A percentile compares a stretch with the other conserved stretches of the same genome.
phyloP scores from a whole-genome alignment of 148 eudicot genomes.

The Chenopodium formosanum region DNA sequence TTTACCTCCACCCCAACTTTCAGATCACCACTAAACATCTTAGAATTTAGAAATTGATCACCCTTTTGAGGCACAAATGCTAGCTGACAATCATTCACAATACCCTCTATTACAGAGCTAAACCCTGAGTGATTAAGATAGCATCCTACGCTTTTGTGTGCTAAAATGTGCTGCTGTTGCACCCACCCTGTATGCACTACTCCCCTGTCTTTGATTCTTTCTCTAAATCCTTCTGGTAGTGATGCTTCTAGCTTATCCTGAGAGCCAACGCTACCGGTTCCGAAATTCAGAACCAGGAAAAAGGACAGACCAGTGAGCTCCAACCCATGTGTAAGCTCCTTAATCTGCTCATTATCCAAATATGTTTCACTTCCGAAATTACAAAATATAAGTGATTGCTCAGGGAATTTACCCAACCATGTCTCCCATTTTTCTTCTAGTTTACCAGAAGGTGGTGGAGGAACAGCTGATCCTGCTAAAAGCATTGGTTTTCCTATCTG shows the following conservation, averaged over 20 bases:
- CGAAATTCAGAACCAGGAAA: constrained; percentile 47
- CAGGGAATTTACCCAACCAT: constrained; percentile 34
- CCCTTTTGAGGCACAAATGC: constrained; percentile 46
- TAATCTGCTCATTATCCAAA: constrained; percentile 37
- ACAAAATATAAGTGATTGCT: constrained; percentile 44
- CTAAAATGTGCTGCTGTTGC: constrained; percentile 49
- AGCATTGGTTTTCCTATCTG: constrained; percentile 38
- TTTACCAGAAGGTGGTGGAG: constrained; percentile 24
- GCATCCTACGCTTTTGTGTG: constrained; percentile 50
- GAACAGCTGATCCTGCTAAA: constrained; percentile 35
- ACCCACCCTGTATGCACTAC: constrained; percentile 51
- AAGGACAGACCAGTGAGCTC: constrained; percentile 47
- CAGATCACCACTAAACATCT: constrained; percentile 36
- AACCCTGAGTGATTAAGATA: constrained; percentile 48
- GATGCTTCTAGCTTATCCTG: constrained; percentile 30
- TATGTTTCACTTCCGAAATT: constrained; percentile 52
- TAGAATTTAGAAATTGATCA: constrained; percentile 46
- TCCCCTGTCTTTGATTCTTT: constrained; percentile 39
- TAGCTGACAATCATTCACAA: constrained; percentile 49
- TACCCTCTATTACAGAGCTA: constrained; percentile 49
- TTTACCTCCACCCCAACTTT: constrained; percentile 54
- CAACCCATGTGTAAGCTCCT: constrained; percentile 44
- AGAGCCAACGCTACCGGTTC: not conserved
- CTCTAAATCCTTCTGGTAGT: constrained; percentile 42
- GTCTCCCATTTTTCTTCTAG: constrained; percentile 35